Base-by-base conservation (phyloP, 805 yeast genomes). In the Starmerella sp. region DNA sequence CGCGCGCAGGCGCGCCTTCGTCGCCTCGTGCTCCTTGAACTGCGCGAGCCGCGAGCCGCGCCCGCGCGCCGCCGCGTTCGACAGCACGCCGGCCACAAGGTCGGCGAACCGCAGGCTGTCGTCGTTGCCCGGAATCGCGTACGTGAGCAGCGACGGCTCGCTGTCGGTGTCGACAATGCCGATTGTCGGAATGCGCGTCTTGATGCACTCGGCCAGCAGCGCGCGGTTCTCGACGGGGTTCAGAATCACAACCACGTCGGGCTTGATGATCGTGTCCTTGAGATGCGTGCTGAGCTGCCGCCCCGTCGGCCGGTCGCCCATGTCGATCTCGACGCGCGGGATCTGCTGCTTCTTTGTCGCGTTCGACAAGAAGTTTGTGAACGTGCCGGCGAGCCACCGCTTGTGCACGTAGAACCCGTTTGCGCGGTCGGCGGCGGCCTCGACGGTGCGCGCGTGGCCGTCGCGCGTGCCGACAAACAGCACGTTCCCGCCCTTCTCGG, bases 71-170 rank as follows among this genome's bases (percentile, higher is more conserved):
- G 93, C 97, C 14, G 97, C 90, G 65, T 78, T 83, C 28, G 93
- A 82, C 58, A 93, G 75, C 17, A 90, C 82, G 56, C 97, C 97
- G 53, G 81, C 73, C 62, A 93, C 77, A 60, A 93, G 74, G 60
- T 86, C 83, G 9, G 84, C 81, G 7, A 95, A 79, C 69, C 98
- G 79, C 56, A 81, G 72, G 7, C 95, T 84, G 68, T 90, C 97
- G 68, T 93, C 97, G 67, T 93, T 93, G 59, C 95, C 95, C 15
- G 97, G 97, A 61, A 93, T 86, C 51, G 97, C 95, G 66, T 93
- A 93, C 1, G 96, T 88, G 53, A 91, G 86, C 62, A 84, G 72
- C 14, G 86, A 79, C 8, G 97, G 95, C 67, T 93, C 96, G 67
- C 85, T 82, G 70, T 93, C 91, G 28, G 97, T 90, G 71, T 93